phyloP scores from a whole-genome alignment of 2,329 filamentous ascomycete species.

The Incumbomyces lentus region DNA sequence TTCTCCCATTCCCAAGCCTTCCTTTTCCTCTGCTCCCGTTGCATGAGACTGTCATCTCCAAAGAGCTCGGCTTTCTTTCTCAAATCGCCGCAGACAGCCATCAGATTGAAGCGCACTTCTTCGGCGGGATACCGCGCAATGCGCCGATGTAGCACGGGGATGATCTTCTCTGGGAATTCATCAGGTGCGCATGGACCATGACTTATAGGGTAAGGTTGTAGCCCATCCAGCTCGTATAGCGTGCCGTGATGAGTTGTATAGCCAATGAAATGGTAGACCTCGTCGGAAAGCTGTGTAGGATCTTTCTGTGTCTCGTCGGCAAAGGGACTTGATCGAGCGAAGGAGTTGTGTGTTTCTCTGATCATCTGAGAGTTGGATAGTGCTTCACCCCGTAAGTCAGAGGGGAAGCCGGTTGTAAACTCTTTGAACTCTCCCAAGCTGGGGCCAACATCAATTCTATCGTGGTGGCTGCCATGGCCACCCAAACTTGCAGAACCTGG shows the following conservation, averaged over 20 bases:
- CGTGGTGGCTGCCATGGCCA: conserved; percentile 13
- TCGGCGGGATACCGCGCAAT: conserved; percentile 73
- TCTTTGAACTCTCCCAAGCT: conserved; percentile 70
- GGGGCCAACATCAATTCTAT: conserved; percentile 56
- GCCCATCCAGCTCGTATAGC: conserved; percentile 88
- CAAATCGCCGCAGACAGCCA: conserved; percentile 82
- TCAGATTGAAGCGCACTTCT: conserved; percentile 91
- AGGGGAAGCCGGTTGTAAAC: conserved; percentile 74
- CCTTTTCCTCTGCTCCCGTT: conserved; percentile 72
- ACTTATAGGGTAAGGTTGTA: conserved; percentile 84
- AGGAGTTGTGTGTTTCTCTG: conserved; percentile 76
- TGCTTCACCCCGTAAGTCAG: conserved; percentile 61
- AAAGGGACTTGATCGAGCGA: conserved; percentile 80
- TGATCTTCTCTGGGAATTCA: conserved; percentile 68
- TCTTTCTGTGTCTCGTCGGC: conserved; percentile 75
- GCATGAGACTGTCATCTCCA: conserved; percentile 69
- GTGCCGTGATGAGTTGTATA: conserved; percentile 72
- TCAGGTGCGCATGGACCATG: conserved; percentile 65
- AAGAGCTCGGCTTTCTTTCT: conserved; percentile 66
- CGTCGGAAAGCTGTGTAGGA: conserved; percentile 62
- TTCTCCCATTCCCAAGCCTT: conserved; percentile 92
- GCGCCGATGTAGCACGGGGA: conserved; percentile 74
- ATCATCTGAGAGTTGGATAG: conserved; percentile 62
- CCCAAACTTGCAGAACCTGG: conserved; percentile 16
- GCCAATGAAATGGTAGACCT: conserved; percentile 95